A percentile compares a stretch with the other conserved stretches of the same genome.
These are phyloP conservation scores for Hordeum marinum DNA, from an alignment of 176 grass and related monocot species.

Conservation along the genomic window DNA sequence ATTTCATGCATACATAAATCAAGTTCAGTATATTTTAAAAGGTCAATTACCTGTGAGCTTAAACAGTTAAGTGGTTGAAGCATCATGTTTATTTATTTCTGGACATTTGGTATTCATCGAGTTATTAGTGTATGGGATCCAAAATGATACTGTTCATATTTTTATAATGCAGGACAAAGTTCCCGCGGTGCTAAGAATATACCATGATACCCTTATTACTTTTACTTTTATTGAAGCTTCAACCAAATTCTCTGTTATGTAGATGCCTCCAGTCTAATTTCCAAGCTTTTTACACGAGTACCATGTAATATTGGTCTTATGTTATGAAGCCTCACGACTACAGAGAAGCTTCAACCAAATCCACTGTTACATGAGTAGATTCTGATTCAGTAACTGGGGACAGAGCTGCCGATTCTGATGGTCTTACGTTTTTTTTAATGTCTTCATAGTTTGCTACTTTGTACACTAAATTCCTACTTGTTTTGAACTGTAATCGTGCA, in stretches of 20 bases:
- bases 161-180: constrained; percentile 70
- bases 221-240: constrained; percentile 95
- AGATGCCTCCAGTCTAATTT: constrained; percentile 77
- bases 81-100: constrained; percentile 19
- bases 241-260: constrained; percentile 86
- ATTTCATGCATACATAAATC: not conserved
- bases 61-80: not conserved
- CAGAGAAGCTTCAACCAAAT: no score
- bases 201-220: constrained; percentile 93
- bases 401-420: constrained; percentile 67
- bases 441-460: constrained; percentile 13
- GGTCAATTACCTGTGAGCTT: not conserved
- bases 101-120: not conserved
- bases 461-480: not conserved
- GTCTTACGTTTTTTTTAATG: constrained; percentile 34
- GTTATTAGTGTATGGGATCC: constrained; percentile 8
- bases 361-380: not conserved
- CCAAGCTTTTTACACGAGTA: not conserved
- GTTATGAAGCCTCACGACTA: no score
- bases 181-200: constrained; percentile 79
- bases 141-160: constrained; percentile 9
- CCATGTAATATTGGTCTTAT: no score
- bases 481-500: constrained; percentile 32
- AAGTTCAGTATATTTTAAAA: not conserved
- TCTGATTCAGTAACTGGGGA: constrained; percentile 72